Conservation (phyloP, 352 stramenopile genomes). For the Pythium chondricola region DNA sequence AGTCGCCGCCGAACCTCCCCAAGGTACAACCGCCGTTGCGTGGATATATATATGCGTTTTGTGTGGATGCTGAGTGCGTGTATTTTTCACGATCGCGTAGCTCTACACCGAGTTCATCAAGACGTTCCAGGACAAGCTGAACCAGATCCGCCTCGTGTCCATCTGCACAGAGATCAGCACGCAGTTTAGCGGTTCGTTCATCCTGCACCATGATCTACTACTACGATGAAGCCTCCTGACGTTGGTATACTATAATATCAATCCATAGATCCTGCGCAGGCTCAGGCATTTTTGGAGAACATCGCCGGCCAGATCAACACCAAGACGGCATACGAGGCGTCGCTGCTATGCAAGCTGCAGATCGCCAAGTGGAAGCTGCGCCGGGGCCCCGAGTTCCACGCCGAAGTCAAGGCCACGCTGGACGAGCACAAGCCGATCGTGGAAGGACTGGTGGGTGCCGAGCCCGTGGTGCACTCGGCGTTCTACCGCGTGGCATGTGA, state of each 20-base stretch:
- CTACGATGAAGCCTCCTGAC: background rate
- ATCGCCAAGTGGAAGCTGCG: constrained; percentile 69
- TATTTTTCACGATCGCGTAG: too few relatives aligned
- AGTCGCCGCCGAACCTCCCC: constrained; percentile 47
- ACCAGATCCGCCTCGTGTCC: constrained; percentile 90
- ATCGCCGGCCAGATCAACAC: constrained; percentile 47
- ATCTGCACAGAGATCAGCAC: constrained; percentile 90
- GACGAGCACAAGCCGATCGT: constrained; percentile 74
- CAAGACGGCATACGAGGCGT: constrained; percentile 60
- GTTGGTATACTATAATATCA: background rate
- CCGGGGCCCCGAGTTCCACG: constrained; percentile 42
- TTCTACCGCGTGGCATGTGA: constrained; percentile 91
- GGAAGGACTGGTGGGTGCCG: constrained; percentile 74
- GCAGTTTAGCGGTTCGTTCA: constrained; percentile 53
- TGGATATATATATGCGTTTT: background rate
- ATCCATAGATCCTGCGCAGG: constrained; percentile 46
- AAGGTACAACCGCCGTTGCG: constrained; percentile 14
- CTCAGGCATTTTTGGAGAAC: constrained; percentile 67
- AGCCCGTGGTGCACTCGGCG: constrained; percentile 89
- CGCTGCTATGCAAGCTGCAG: constrained; percentile 74
- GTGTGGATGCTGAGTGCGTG: too few relatives aligned
- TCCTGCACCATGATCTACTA: too few relatives aligned
- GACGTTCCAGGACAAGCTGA: constrained; percentile 94
- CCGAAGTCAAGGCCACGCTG: constrained; percentile 58
- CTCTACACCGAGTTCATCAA: constrained; percentile 94